These are phyloP conservation scores for Hypoxylon sp. DNA, from an alignment of 2,329 filamentous ascomycete species.

Conservation along the genomic window DNA sequence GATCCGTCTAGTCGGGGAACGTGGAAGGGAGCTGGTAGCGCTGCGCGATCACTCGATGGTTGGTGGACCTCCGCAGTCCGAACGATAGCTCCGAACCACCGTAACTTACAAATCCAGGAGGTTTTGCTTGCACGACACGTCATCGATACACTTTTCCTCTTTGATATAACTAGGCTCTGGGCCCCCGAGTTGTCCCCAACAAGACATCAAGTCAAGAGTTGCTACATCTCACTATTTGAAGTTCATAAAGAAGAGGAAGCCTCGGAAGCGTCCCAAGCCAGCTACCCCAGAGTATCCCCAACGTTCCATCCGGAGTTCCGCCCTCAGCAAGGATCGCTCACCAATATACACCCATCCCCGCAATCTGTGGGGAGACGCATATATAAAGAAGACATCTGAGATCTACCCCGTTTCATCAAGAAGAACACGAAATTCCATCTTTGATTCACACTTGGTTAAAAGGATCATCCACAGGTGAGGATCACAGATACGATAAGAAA, in stretches of 20 bases:
- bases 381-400: constrained; percentile 14
- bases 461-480: constrained; percentile 3
- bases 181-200: neutral
- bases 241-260: neutral
- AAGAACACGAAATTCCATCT: constrained; percentile 3
- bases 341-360: constrained; percentile 4
- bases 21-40: constrained; percentile 21
- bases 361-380: constrained; percentile 8
- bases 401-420: neutral
- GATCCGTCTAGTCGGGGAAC: constrained; percentile 7
- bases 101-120: constrained; percentile 14
- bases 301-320: constrained; percentile 32
- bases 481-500: neutral
- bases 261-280: constrained; percentile 5
- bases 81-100: constrained; percentile 22
- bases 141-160: constrained; percentile 15
- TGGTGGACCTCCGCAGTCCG: constrained; percentile 27
- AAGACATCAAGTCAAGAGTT: neutral
- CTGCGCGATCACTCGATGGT: constrained; percentile 4
- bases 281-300: constrained; percentile 13
- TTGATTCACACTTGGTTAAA: neutral
- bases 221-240: constrained; percentile 1
- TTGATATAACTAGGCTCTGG: constrained; percentile 8
- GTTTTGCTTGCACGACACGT: constrained; percentile 10
- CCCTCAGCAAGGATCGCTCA: constrained; percentile 5